Evolutionary conservation across 1,139 yeast species (phyloP).

Genomic region (Zygosaccharomyces pseudobailii): DNA sequence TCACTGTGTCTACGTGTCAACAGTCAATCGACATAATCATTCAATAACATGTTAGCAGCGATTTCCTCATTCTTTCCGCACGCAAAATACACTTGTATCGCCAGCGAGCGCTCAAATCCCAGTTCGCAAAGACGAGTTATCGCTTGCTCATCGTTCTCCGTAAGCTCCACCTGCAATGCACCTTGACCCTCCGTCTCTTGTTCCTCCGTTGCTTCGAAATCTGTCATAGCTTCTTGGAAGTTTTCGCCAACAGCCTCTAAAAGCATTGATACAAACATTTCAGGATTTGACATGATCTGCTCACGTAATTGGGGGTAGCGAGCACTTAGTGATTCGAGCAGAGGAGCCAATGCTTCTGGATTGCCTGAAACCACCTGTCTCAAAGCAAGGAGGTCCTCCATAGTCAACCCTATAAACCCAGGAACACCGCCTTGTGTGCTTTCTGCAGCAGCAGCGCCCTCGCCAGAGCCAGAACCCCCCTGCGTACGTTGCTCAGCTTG

Average conservation of each 20-base stretch:
- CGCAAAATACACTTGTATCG: slow-evolving; percentile 92
- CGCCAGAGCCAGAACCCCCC: slow-evolving; percentile 24
- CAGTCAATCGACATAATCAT: slow-evolving; percentile 33
- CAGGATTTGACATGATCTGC: slow-evolving; percentile 78
- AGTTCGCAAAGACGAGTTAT: slow-evolving; percentile 82
- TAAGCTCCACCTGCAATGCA: slow-evolving; percentile 49
- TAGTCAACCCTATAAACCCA: slow-evolving; percentile 34
- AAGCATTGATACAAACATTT: slow-evolving; percentile 70
- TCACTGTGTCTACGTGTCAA: not conserved
- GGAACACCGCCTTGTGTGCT: slow-evolving; percentile 31
- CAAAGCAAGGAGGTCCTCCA: slow-evolving; percentile 56
- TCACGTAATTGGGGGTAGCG: slow-evolving; percentile 85
- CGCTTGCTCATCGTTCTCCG: slow-evolving; percentile 84
- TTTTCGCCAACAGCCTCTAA: slow-evolving; percentile 54
- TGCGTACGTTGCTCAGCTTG: slow-evolving; percentile 64
- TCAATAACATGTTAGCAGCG: slow-evolving; percentile 81
- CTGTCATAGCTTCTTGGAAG: slow-evolving; percentile 26
- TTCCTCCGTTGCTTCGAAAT: slow-evolving; percentile 17
- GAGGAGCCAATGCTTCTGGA: slow-evolving; percentile 84
- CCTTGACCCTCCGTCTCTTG: slow-evolving; percentile 32
- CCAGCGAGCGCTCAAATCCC: slow-evolving; percentile 86
- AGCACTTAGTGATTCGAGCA: slow-evolving; percentile 78
- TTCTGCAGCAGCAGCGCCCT: slow-evolving; percentile 31
- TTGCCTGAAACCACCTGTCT: slow-evolving; percentile 77
- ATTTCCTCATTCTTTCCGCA: slow-evolving; percentile 97